These are phyloP conservation scores for Teunomyces tritomae DNA, from an alignment of 805 yeast species.

Conservation along the genomic window DNA sequence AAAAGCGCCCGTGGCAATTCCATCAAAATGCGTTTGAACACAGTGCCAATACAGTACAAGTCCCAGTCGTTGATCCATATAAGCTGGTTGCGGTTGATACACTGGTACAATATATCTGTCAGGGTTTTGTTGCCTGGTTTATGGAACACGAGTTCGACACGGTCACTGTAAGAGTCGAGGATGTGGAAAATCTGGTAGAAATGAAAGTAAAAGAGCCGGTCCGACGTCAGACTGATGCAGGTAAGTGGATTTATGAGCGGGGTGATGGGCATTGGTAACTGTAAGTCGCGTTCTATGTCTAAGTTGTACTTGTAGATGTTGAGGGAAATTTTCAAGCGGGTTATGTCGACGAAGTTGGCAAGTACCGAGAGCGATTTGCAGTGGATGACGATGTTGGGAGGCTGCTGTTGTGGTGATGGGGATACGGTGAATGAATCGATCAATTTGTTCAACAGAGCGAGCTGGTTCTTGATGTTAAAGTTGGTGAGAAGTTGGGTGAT, in stretches of 20 bases:
- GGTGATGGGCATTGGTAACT: conserved; percentile 13
- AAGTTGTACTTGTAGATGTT: conserved; percentile 70
- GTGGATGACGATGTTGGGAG: conserved; percentile 34
- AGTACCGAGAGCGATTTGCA: conserved; percentile 52
- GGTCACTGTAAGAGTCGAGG: conserved; percentile 39
- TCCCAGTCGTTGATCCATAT: conserved; percentile 58
- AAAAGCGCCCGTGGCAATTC: conserved; percentile 55
- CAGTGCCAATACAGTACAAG: conserved; percentile 48
- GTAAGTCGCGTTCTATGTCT: conserved; percentile 40
- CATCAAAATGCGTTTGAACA: conserved; percentile 45
- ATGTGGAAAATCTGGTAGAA: conserved; percentile 54
- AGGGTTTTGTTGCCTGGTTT: conserved; percentile 53
- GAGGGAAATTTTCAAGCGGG: conserved; percentile 71
- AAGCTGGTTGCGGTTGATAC: conserved; percentile 53
- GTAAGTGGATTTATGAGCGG: conserved; percentile 23
- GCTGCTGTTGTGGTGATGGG: conserved; percentile 36
- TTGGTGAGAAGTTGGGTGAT: conserved; percentile 69
- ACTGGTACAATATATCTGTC: conserved; percentile 45
- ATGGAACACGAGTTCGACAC: conserved; percentile 49
- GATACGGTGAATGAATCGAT: conserved; percentile 24
- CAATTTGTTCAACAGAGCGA: conserved; percentile 24
- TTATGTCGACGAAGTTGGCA: conserved; percentile 65
- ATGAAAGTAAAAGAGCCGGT: conserved; percentile 32
- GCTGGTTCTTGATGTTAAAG: conserved; percentile 37
- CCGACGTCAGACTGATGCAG: conserved; percentile 11